Base-by-base conservation (phyloP, 2,329 filamentous ascomycete species). In the Podosphaera fusca region DNA sequence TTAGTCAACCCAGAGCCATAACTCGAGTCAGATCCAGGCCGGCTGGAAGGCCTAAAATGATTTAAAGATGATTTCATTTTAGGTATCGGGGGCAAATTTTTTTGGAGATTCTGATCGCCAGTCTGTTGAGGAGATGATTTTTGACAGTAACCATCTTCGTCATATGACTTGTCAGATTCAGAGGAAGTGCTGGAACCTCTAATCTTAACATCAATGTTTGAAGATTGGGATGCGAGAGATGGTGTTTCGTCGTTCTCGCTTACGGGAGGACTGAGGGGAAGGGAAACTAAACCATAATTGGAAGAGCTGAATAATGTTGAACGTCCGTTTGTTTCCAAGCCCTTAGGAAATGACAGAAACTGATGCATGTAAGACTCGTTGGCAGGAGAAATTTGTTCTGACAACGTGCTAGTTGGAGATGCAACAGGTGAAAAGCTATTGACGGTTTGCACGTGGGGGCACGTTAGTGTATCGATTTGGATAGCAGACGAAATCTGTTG, bases 161-260 rank as follows among this genome's bases (percentile, higher is more conserved):
- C 87, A 63, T 92, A 95, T 6, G 81, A 78, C 55, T 83, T 78
- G 1, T 73, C 71, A 1, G 88, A 85, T 65, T 87, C 87, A 61
- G 84, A 84, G 68, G 84, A 84, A 0, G 80, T 72, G 35, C 80
- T 80, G 69, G 81, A 73, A 0, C 86, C 84, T 0, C 87, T 94
- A 4, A 86, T 85, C 66, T 92, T 94, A 55, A 85, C 87, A 52
- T 79, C 74, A 63, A 95, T 89, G 60, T 81, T 81, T 0, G 85
- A 82, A 38, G 10, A 76, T 7, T 82, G 69, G 12, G 92, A 73
- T 0, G 76, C 68, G 1, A 94, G 73, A 0, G 76, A 68, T 1
- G 76, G 70, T 14, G 75, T 71, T n/a, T 90, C 85, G 34, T 83
- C 84, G 0, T 75, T 73, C 61, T 92, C 85, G 65, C 82, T 87